These are phyloP conservation scores for Hypoxylon sp. DNA, from an alignment of 2,329 filamentous ascomycete genomes.

Conservation along the genomic window DNA sequence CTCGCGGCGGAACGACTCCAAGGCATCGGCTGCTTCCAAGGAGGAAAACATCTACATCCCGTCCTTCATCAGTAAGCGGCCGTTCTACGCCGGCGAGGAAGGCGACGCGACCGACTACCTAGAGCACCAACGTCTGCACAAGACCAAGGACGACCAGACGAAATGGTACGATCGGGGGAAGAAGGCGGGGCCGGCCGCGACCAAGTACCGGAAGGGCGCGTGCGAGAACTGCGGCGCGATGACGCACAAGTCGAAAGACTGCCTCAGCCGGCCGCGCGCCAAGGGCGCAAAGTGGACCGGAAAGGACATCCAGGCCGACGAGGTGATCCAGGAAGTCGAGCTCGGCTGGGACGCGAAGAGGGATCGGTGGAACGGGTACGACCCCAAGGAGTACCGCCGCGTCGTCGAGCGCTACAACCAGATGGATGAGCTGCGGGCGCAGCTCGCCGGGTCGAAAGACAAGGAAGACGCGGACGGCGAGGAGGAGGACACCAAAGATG, in stretches of 20 bases:
- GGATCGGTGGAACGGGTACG: slow-evolving; percentile 99
- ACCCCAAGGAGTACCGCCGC: slow-evolving; percentile 84
- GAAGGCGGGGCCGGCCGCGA: slow-evolving; percentile 87
- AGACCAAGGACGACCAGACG: slow-evolving; percentile 78
- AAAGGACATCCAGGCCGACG: slow-evolving; percentile 93
- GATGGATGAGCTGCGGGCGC: slow-evolving; percentile 80
- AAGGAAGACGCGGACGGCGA: slow-evolving; percentile 66
- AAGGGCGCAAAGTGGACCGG: slow-evolving; percentile 94
- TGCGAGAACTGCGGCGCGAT: slow-evolving; percentile 99
- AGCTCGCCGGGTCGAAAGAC: slow-evolving; percentile 61
- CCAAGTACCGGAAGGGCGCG: slow-evolving; percentile 97
- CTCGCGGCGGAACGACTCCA: slow-evolving; percentile 53
- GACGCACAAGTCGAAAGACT: slow-evolving; percentile 96
- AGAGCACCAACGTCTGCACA: slow-evolving; percentile 92
- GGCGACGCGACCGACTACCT: slow-evolving; percentile 88
- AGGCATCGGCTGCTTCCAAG: slow-evolving; percentile 70
- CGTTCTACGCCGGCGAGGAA: slow-evolving; percentile 91
- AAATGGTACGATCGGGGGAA: slow-evolving; percentile 96
- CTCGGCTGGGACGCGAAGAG: slow-evolving; percentile 97
- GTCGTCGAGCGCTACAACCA: slow-evolving; percentile 94
- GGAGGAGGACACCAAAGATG: slow-evolving; percentile 65
- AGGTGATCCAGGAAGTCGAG: slow-evolving; percentile 85
- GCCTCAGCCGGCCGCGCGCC: slow-evolving; percentile 88
- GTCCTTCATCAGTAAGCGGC: slow-evolving; percentile 96
- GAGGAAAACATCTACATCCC: slow-evolving; percentile 99